Evolutionary conservation across 2,329 filamentous ascomycete species (phyloP).

Genomic region (Penicillium freii): DNA sequence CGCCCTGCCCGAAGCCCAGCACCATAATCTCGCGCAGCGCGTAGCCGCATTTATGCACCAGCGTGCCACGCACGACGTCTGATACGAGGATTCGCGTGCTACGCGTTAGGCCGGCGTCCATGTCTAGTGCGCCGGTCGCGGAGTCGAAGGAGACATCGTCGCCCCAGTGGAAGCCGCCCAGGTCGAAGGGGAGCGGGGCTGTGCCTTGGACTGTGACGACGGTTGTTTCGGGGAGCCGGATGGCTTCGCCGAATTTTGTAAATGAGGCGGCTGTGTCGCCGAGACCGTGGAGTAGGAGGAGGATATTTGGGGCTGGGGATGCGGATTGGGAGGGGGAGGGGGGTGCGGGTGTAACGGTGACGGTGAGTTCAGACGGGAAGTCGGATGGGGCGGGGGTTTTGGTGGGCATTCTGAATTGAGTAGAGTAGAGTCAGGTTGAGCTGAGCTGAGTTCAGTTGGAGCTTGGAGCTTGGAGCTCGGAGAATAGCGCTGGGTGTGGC

Average conservation of each 20-base stretch:
- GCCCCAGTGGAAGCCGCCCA: slow-evolving; percentile 69
- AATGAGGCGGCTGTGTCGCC: slow-evolving; percentile 73
- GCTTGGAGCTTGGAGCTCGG: not conserved
- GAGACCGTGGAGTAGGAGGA: slow-evolving; percentile 80
- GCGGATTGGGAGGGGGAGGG: slow-evolving; percentile 39
- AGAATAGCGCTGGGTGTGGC: not conserved
- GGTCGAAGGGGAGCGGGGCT: slow-evolving; percentile 64
- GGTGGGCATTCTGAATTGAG: slow-evolving; percentile 28
- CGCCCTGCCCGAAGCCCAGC: slow-evolving; percentile 68
- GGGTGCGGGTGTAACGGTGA: slow-evolving; percentile 39
- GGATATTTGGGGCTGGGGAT: slow-evolving; percentile 65
- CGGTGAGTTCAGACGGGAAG: slow-evolving; percentile 46
- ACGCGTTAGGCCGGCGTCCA: slow-evolving; percentile 60
- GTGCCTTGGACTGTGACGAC: slow-evolving; percentile 73
- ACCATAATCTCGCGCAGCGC: slow-evolving; percentile 59
- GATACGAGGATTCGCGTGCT: slow-evolving; percentile 50
- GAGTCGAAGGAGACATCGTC: slow-evolving; percentile 61
- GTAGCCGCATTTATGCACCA: slow-evolving; percentile 61
- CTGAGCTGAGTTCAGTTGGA: not conserved
- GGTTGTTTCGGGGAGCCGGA: slow-evolving; percentile 74
- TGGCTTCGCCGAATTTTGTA: slow-evolving; percentile 63
- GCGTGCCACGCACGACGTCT: slow-evolving; percentile 51
- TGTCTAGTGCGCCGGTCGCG: slow-evolving; percentile 54
- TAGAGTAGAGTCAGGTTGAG: not conserved
- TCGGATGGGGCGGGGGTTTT: slow-evolving; percentile 44